These are phyloP conservation scores for Kwoniella bestiolae DNA, from an alignment of 768 basidiomycete species.

Conservation along the genomic window DNA sequence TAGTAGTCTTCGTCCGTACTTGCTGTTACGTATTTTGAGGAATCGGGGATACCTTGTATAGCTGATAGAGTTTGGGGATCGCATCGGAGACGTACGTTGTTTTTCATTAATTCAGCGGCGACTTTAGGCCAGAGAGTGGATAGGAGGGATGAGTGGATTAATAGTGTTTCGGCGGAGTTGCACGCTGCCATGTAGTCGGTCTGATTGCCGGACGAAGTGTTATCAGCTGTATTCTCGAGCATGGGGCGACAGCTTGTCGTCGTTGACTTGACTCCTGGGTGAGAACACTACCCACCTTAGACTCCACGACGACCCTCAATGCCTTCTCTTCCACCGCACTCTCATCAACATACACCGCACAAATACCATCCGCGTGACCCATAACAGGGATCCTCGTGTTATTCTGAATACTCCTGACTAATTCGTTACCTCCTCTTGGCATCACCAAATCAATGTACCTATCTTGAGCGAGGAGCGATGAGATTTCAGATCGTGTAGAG, in stretches of 20 bases:
- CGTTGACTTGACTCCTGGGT: too few species aligned
- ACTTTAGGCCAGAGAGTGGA: constrained; percentile 79
- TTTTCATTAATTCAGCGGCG: constrained; percentile 70
- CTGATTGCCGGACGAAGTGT: constrained; percentile 59
- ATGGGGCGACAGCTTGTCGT: too few species aligned
- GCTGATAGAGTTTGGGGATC: constrained; percentile 69
- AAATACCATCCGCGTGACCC: constrained; percentile 98
- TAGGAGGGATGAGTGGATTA: constrained; percentile 77
- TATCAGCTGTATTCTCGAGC: too few species aligned
- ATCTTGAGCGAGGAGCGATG: constrained; percentile 81
- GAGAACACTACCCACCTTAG: constrained; percentile 86
- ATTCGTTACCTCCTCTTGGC: constrained; percentile 87
- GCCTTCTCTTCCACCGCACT: constrained; percentile 79
- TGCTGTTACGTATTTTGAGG: constrained; percentile 60
- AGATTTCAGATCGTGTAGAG: constrained; percentile 87
- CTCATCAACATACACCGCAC: constrained; percentile 86
- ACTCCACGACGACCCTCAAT: constrained; percentile 78
- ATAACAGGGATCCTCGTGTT: constrained; percentile 93
- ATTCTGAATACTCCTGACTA: constrained; percentile 87
- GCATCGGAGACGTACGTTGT: constrained; percentile 77
- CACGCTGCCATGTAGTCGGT: constrained; percentile 94
- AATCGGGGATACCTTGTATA: constrained; percentile 58
- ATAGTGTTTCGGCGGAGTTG: constrained; percentile 86
- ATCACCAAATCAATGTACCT: constrained; percentile 95
- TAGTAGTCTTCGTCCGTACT: constrained; percentile 71